phyloP scores from a whole-genome alignment of 2,329 filamentous ascomycete species.

The Talaromyces pinophilus region DNA sequence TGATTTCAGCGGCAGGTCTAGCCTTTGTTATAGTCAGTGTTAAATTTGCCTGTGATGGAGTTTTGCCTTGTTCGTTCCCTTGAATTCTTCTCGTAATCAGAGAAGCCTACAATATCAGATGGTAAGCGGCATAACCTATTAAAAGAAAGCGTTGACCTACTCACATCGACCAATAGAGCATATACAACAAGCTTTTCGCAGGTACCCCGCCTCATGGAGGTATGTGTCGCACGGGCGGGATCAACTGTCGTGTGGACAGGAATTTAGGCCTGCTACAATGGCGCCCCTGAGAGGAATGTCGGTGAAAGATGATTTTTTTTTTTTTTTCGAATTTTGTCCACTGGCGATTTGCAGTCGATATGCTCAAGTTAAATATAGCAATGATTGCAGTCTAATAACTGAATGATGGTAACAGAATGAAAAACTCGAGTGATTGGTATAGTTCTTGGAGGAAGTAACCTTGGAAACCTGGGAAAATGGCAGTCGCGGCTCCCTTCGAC shows the following conservation, averaged over 20 bases:
- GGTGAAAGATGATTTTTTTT: background rate
- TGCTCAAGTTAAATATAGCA: background rate
- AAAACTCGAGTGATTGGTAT: background rate
- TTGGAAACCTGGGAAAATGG: too few species aligned
- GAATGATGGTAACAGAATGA: background rate
- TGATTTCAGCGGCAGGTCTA: background rate
- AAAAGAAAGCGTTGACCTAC: background rate
- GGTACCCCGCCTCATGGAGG: background rate
- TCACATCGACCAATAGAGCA: background rate
- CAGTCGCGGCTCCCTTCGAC: background rate
- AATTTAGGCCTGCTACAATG: conserved; percentile 1
- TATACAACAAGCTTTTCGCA: background rate
- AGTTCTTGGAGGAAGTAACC: background rate
- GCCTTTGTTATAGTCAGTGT: background rate
- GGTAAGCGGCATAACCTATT: background rate
- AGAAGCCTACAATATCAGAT: background rate
- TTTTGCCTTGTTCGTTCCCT: background rate
- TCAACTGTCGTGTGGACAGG: conserved; percentile 7
- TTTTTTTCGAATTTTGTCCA: too few species aligned
- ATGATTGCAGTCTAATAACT: background rate
- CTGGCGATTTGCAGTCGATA: background rate
- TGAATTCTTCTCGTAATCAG: background rate
- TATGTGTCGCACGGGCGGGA: conserved; percentile 1
- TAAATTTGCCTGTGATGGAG: background rate
- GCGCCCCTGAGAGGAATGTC: conserved; percentile 16